These are phyloP conservation scores for Tylopilus sp. DNA, from an alignment of 768 basidiomycete species.

Conservation along the genomic window DNA sequence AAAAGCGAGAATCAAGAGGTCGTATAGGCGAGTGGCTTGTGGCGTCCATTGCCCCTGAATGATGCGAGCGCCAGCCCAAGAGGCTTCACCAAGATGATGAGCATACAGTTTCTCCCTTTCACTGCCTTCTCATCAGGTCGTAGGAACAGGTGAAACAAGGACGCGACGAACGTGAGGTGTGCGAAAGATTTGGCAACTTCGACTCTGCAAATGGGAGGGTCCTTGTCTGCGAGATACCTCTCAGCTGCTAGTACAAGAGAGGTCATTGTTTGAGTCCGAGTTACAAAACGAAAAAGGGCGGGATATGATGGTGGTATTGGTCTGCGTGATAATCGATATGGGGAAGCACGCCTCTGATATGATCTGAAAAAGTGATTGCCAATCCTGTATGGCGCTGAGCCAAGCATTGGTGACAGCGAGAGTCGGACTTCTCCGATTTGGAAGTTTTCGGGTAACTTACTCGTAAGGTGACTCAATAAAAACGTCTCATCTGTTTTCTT, in stretches of 20 bases:
- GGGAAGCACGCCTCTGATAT: neutral
- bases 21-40: constrained; percentile 62
- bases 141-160: neutral
- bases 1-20: constrained; percentile 68
- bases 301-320: neutral
- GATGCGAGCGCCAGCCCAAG: constrained; percentile 83
- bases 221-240: constrained; percentile 72
- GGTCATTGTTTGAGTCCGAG: constrained; percentile 30
- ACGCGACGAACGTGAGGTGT: constrained; percentile 52
- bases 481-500: too few relatives aligned
- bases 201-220: constrained; percentile 72
- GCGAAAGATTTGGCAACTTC: constrained; percentile 65
- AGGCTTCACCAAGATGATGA: constrained; percentile 65
- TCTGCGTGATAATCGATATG: neutral
- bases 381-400: neutral
- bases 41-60: constrained; percentile 84
- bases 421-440: too few relatives aligned
- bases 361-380: neutral
- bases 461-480: too few relatives aligned
- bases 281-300: neutral
- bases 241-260: too few relatives aligned
- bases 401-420: too few relatives aligned
- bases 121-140: constrained; percentile 35
- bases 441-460: too few relatives aligned
- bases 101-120: constrained; percentile 76